phyloP scores from a whole-genome alignment of 257 asterid genomes.

The Plantago elongata region DNA sequence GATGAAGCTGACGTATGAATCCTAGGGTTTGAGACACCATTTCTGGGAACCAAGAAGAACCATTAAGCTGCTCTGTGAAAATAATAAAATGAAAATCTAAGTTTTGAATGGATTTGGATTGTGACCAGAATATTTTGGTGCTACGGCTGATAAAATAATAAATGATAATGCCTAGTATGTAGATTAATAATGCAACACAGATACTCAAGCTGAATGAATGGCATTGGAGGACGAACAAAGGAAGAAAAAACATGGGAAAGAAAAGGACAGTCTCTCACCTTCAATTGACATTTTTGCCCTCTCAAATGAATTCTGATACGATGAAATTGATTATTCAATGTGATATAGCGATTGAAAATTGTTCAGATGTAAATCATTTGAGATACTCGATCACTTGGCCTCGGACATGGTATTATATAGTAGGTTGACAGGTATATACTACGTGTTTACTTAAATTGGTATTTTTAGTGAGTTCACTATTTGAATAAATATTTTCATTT shows the following conservation, averaged over 20 bases:
- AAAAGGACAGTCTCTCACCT: neutral
- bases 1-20: conserved; percentile 22
- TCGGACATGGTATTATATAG: too few relatives aligned
- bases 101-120: conserved; percentile 18
- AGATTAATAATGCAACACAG: too few relatives aligned
- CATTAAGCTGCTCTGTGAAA: neutral
- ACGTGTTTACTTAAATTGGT: too few relatives aligned
- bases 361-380: too few relatives aligned
- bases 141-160: neutral
- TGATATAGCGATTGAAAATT: too few relatives aligned
- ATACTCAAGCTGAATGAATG: conserved; percentile 12
- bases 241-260: neutral
- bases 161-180: neutral
- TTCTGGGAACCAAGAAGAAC: conserved; percentile 12
- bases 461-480: too few relatives aligned
- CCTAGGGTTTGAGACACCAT: conserved; percentile 28
- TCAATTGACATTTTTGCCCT: too few relatives aligned
- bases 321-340: too few relatives aligned
- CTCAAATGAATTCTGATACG: too few relatives aligned
- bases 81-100: neutral
- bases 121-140: conserved; percentile 2
- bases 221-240: conserved; percentile 21
- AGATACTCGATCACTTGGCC: too few relatives aligned
- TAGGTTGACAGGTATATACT: too few relatives aligned
- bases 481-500: too few relatives aligned